phyloP scores from a whole-genome alignment of 345 rosid genomes.

The Eucalyptus coolabah region DNA sequence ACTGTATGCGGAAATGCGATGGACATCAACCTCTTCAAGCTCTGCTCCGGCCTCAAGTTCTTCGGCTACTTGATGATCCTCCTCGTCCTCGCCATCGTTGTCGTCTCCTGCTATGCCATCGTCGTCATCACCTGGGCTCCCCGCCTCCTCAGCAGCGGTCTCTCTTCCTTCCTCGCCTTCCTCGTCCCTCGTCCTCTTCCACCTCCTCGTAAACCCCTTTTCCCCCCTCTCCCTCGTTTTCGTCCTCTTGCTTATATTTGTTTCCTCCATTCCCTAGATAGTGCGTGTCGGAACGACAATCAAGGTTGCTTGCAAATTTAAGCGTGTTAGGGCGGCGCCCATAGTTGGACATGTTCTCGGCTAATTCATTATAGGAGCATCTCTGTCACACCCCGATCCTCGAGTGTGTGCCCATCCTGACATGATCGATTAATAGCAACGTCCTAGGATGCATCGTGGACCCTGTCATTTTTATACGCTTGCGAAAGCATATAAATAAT shows the following conservation, averaged over 20 bases:
- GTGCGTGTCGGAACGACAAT: neutral
- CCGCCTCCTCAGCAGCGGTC: constrained; percentile 20
- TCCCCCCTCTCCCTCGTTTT: neutral
- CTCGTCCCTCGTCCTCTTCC: constrained; percentile 35
- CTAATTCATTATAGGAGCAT: neutral
- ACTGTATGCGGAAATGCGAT: constrained; percentile 13
- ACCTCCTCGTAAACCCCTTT: constrained; percentile 34
- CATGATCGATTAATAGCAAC: too few relatives aligned
- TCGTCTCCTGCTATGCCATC: neutral
- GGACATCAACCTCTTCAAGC: constrained; percentile 59
- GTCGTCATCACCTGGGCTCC: constrained; percentile 51
- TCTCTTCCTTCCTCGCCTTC: constrained; percentile 24
- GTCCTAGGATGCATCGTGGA: too few relatives aligned
- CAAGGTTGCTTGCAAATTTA: neutral
- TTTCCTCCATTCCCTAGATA: neutral
- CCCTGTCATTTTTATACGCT: too few relatives aligned
- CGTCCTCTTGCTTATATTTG: neutral
- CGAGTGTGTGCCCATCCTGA: too few relatives aligned
- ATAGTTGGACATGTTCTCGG: neutral
- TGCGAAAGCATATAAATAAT: too few relatives aligned
- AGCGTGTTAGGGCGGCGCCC: neutral
- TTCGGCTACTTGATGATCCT: constrained; percentile 76
- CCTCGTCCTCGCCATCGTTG: constrained; percentile 30
- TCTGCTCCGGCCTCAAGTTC: constrained; percentile 67
- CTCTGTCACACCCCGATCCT: neutral